These are phyloP conservation scores for Lineolata rhizophorae DNA, from an alignment of 495 filamentous ascomycete genomes.

Conservation along the genomic window DNA sequence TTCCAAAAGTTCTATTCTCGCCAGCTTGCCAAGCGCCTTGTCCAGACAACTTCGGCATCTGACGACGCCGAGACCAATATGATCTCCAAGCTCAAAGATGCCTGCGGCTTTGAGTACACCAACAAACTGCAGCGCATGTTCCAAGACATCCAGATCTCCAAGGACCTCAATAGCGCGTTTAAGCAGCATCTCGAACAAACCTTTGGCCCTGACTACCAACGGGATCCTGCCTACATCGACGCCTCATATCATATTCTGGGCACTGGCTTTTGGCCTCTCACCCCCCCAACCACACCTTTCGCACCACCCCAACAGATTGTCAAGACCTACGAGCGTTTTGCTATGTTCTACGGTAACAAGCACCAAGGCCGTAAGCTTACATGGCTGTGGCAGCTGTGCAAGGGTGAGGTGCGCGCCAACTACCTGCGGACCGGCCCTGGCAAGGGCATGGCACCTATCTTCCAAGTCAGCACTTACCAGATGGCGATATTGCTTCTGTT, in stretches of 20 bases:
- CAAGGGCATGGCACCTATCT: conserved; percentile 79
- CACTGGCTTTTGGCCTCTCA: conserved; percentile 94
- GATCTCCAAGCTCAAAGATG: conserved; percentile 98
- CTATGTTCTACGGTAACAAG: conserved; percentile 83
- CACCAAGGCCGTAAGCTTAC: conserved; percentile 90
- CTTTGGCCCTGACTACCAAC: conserved; percentile 28
- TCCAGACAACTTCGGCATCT: conserved; percentile 82
- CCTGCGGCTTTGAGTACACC: conserved; percentile 96
- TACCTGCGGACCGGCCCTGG: conserved; percentile 51
- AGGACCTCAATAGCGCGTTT: conserved; percentile 81
- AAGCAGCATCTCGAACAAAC: conserved; percentile 36
- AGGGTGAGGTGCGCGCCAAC: conserved; percentile 86
- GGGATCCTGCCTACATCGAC: conserved; percentile 43
- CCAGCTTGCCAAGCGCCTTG: conserved; percentile 83
- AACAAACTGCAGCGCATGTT: conserved; percentile 99
- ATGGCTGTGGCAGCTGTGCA: conserved; percentile 96
- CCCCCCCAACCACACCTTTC: conserved; percentile 65
- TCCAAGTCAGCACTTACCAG: conserved; percentile 92
- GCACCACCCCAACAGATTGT: conserved; percentile 65
- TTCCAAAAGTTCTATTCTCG: conserved; percentile 99
- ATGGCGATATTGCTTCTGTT: conserved; percentile 95
- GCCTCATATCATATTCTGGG: conserved; percentile 73
- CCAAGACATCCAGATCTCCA: conserved; percentile 96
- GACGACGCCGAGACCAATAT: conserved; percentile 97
- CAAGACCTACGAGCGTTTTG: conserved; percentile 71